These are phyloP conservation scores for Stachybotrys chlorohalonatus DNA, from an alignment of 2,329 filamentous ascomycete species.

Conservation along the genomic window DNA sequence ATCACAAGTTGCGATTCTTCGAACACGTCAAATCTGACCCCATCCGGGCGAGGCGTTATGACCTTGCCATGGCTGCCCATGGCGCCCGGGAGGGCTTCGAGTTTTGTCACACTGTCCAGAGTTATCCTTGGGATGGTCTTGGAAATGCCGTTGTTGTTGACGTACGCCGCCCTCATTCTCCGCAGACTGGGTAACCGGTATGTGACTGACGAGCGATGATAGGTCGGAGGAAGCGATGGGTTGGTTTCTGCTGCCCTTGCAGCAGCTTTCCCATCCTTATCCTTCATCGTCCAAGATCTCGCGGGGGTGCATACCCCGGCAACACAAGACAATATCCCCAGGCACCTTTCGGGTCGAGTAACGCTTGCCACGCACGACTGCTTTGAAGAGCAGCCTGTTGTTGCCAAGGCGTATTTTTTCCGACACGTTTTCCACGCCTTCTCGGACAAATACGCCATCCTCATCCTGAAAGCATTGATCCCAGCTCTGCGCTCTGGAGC, in stretches of 20 bases:
- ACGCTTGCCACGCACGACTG: conserved; percentile 17
- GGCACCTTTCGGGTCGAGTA: conserved; percentile 8
- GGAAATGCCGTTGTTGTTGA: conserved; percentile 15
- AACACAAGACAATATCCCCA: conserved; percentile 10
- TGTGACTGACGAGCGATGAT: background rate
- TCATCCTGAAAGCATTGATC: conserved; percentile 19
- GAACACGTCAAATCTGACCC: conserved; percentile 17
- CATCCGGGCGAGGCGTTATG: conserved; percentile 15
- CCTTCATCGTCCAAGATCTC: conserved; percentile 42
- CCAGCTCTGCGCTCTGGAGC: conserved; percentile 18
- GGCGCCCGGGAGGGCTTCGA: conserved; percentile 10
- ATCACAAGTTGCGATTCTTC: conserved; percentile 14
- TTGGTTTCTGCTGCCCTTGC: conserved; percentile 13
- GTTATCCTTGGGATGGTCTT: conserved; percentile 13
- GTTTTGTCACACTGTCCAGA: background rate
- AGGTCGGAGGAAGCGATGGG: conserved; percentile 17
- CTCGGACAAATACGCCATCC: conserved; percentile 20
- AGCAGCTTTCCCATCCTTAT: conserved; percentile 11
- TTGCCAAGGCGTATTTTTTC: conserved; percentile 18
- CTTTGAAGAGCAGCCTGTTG: conserved; percentile 15
- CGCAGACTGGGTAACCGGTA: too few relatives aligned
- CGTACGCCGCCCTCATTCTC: conserved; percentile 7
- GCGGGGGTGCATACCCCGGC: conserved; percentile 19
- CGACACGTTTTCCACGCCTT: conserved; percentile 24
- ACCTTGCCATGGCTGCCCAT: conserved; percentile 21